Base-by-base conservation (phyloP, 2,329 filamentous ascomycete genomes). In the Exophiala phaeomuriformis region DNA sequence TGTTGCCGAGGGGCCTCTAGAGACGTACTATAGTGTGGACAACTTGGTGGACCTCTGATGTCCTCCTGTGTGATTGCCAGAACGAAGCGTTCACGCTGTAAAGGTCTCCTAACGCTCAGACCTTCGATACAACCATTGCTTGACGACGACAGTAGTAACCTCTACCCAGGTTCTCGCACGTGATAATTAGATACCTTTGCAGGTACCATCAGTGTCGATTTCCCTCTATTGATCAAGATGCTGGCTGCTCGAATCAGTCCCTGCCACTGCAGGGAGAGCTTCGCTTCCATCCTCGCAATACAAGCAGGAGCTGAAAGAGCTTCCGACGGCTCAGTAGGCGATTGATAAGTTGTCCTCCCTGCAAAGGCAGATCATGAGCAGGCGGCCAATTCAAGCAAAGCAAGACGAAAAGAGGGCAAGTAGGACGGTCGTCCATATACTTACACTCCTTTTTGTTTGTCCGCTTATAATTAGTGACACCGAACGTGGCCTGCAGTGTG, bases 11-110 rank as follows among this genome's bases (percentile, higher is more conserved):
- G 44, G 44, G 35, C 44, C 44, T 47, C 31, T 47, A 27, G 44
- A 47, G 44, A 47, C 9, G 27, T 27, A 47, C 44, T 47, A 47
- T 35, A 47, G 44, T 35, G 44, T 47, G 44, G 44, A 47, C 44
- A 28, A 47, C 6, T 47, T 47, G 44, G 44, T 47, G 44, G 31
- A 47, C 31, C 44, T 47, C 29, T 47, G 44, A 47, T 35, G 44
- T 3, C 42, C 31, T 32, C 44, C 33, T 10, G 33, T 35, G 33
- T 35, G 33, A 35, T 10, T 35, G 33, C 2, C 2, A 10, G 33
- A 35, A 10, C 1, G 33, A 35, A 35, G 33, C 2, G 5, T 2
- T 35, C 33, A 10, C 2, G 5, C 6, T 35, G 5, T 35, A 35
- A 35, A 35, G 33, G 33, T 10, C 33, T 35, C 33, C 33, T 35